A percentile compares a stretch with the other conserved stretches of the same genome.
These are phyloP conservation scores for Botrytis deweyae DNA, from an alignment of 2,329 filamentous ascomycete genomes.

Conservation along the genomic window DNA sequence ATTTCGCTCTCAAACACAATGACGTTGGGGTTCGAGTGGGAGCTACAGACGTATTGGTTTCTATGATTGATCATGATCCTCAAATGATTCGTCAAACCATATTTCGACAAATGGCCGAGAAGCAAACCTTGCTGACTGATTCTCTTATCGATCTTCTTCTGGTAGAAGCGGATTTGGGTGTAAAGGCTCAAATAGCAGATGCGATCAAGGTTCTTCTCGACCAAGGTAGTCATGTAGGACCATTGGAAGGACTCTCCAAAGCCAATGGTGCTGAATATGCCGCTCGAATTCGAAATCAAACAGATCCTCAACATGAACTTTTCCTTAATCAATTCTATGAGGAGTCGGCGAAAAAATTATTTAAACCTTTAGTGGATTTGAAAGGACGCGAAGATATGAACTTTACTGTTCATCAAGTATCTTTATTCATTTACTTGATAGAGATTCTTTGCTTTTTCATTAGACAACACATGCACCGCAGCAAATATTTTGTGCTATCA, in stretches of 20 bases:
- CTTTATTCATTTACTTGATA: conserved; percentile 86
- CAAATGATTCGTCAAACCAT: conserved; percentile 92
- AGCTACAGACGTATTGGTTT: conserved; percentile 89
- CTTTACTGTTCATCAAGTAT: conserved; percentile 79
- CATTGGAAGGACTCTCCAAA: conserved; percentile 61
- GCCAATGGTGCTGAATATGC: conserved; percentile 64
- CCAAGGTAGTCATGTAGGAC: conserved; percentile 56
- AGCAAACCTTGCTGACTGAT: conserved; percentile 81
- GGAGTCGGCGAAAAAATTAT: conserved; percentile 78
- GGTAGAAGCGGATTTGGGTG: conserved; percentile 87
- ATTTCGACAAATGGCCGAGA: conserved; percentile 86
- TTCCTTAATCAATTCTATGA: conserved; percentile 92
- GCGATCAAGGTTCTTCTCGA: conserved; percentile 92
- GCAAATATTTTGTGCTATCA: conserved; percentile 82
- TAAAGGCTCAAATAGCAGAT: conserved; percentile 94
- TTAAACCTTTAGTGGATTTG: conserved; percentile 80
- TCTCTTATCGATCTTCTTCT: conserved; percentile 89
- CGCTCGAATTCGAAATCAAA: conserved; percentile 57
- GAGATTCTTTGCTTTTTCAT: conserved; percentile 95
- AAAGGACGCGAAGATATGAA: conserved; percentile 67
- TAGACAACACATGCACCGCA: conserved; percentile 80
- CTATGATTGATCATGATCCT: conserved; percentile 93
- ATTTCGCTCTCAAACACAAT: conserved; percentile 81
- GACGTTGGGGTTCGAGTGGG: conserved; percentile 86
- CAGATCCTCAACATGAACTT: conserved; percentile 75